Percentiles rank a stretch among this genome's conserved stretches.
Conservation (phyloP, 441 rosid species). For the Dalechampia spathulata region DNA sequence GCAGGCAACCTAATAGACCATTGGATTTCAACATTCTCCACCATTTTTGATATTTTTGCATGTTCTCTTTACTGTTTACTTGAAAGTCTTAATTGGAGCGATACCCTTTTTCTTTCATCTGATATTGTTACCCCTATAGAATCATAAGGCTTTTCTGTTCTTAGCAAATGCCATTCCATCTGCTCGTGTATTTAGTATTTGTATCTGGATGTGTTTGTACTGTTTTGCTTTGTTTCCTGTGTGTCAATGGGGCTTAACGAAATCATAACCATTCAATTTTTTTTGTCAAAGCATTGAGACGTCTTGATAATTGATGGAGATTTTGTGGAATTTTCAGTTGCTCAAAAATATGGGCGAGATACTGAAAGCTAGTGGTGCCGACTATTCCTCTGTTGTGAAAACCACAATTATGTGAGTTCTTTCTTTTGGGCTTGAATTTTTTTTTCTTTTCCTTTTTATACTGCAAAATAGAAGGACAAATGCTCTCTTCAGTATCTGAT, state of each 20-base stretch:
- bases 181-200: too few relatives aligned
- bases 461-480: constrained; percentile 1
- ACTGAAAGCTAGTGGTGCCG: constrained; percentile 75
- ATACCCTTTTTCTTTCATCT: too few relatives aligned
- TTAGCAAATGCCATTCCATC: too few relatives aligned
- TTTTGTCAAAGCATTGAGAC: not conserved
- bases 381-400: constrained; percentile 78
- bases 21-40: too few relatives aligned
- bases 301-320: constrained; percentile 1
- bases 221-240: not conserved
- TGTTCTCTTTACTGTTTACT: too few relatives aligned
- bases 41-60: too few relatives aligned
- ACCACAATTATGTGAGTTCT: constrained; percentile 67
- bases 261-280: too few relatives aligned
- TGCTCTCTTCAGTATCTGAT: not conserved
- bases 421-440: not conserved
- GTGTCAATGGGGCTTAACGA: not conserved
- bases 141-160: too few relatives aligned
- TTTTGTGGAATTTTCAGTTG: constrained; percentile 29
- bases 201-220: too few relatives aligned
- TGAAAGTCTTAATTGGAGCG: too few relatives aligned
- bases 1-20: too few relatives aligned
- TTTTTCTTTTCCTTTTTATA: not conserved
- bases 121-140: too few relatives aligned
- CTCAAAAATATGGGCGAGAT: constrained; percentile 95